A percentile compares a stretch with the other conserved stretches of the same genome.
phyloP scores from a whole-genome alignment of 371 early-diverging fungal species.

The Mucor lusitanicus region DNA sequence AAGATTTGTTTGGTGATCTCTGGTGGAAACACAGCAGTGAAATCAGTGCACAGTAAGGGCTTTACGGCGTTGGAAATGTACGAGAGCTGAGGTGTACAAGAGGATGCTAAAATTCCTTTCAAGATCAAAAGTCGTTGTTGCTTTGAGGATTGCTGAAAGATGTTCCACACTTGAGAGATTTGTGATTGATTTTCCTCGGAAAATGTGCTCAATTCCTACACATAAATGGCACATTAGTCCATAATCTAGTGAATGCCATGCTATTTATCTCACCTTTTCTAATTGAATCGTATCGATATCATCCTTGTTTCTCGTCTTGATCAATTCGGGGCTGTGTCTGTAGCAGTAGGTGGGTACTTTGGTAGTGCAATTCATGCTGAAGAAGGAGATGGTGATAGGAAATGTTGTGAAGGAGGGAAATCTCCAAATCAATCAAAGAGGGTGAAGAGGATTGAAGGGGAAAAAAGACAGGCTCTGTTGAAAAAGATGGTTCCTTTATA shows the following conservation, averaged over 20 bases:
- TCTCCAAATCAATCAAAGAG: background rate
- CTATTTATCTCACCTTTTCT: conserved; percentile 9
- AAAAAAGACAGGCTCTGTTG: too few species aligned
- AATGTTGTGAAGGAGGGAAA: background rate
- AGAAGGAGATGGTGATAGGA: background rate
- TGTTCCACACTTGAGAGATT: conserved; percentile 55
- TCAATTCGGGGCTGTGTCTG: conserved; percentile 26
- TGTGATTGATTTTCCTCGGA: conserved; percentile 39
- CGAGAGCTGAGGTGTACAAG: conserved; percentile 59
- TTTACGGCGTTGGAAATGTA: conserved; percentile 39
- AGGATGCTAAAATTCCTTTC: conserved; percentile 54
- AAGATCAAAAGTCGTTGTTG: conserved; percentile 56
- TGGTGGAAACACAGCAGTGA: conserved; percentile 69
- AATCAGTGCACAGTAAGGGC: conserved; percentile 63
- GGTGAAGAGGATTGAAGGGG: background rate
- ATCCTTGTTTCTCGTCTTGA: conserved; percentile 19
- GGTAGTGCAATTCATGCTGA: conserved; percentile 17
- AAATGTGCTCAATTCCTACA: conserved; percentile 22
- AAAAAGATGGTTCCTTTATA: background rate
- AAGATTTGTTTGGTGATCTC: conserved; percentile 84
- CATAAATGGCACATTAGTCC: background rate
- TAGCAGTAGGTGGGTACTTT: conserved; percentile 17
- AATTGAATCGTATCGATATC: conserved; percentile 12
- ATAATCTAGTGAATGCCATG: background rate
- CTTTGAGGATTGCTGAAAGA: conserved; percentile 49